These are phyloP conservation scores for Penicillium decumbens DNA, from an alignment of 2,329 filamentous ascomycete genomes.

Conservation along the genomic window DNA sequence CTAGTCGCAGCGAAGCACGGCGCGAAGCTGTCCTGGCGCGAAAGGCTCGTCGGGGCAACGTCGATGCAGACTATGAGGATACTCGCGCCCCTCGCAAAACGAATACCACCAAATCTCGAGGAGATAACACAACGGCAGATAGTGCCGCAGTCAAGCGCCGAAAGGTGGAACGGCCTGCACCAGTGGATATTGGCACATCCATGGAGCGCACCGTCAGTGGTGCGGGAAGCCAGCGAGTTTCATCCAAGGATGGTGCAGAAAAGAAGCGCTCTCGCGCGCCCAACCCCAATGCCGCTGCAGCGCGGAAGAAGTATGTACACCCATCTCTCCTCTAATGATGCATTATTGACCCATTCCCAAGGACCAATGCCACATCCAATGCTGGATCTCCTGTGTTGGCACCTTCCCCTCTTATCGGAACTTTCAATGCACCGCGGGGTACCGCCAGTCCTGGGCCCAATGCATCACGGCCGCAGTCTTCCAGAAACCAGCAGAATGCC, in stretches of 20 bases:
- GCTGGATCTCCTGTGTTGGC: slow-evolving; percentile 64
- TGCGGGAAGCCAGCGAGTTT: slow-evolving; percentile 33
- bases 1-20: slow-evolving; percentile 75
- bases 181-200: slow-evolving; percentile 30
- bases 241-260: slow-evolving; percentile 58
- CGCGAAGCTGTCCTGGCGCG: slow-evolving; percentile 77
- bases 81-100: slow-evolving; percentile 52
- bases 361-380: slow-evolving; percentile 46
- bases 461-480: slow-evolving; percentile 59
- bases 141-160: slow-evolving; percentile 59
- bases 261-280: slow-evolving; percentile 71
- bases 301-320: slow-evolving; percentile 68
- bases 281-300: slow-evolving; percentile 54
- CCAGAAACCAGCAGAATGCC: slow-evolving; percentile 72
- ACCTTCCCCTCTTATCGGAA: slow-evolving; percentile 70
- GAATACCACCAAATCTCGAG: slow-evolving; percentile 48
- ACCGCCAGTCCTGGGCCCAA: slow-evolving; percentile 58
- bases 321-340: not conserved
- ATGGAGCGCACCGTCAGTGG: slow-evolving; percentile 43
- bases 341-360: slow-evolving; percentile 28
- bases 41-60: slow-evolving; percentile 66
- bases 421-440: slow-evolving; percentile 58
- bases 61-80: slow-evolving; percentile 78
- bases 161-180: slow-evolving; percentile 67
- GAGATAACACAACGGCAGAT: slow-evolving; percentile 25